Percentiles rank a stretch among this genome's conserved stretches.
These are phyloP conservation scores for Backusella australiensis DNA, from an alignment of 192 early-diverging fungal species.

Conservation along the genomic window DNA sequence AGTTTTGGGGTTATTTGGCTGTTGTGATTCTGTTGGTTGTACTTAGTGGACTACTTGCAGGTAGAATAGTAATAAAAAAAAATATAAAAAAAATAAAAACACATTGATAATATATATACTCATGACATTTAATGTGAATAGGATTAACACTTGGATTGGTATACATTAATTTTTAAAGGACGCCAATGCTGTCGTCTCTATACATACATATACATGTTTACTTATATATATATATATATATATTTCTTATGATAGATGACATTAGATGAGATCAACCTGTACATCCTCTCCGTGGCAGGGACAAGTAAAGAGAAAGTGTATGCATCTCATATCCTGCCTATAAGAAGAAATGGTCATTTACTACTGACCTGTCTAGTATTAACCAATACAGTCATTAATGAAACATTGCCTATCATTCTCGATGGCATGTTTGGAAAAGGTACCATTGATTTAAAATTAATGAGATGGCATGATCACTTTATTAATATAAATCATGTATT, in stretches of 20 bases:
- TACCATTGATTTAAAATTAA: not conserved
- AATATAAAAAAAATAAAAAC: not conserved
- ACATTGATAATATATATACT: not conserved
- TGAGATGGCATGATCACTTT: not conserved
- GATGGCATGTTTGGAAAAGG: slow-evolving; percentile 66
- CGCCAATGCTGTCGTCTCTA: too few species aligned
- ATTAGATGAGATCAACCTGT: slow-evolving; percentile 73
- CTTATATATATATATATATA: not conserved
- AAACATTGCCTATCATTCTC: slow-evolving; percentile 80
- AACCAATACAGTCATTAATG: slow-evolving; percentile 87
- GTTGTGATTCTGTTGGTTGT: not conserved
- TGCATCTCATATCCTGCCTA: slow-evolving; percentile 74
- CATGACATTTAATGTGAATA: not conserved
- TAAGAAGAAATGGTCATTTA: slow-evolving; percentile 85
- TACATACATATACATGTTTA: not conserved
- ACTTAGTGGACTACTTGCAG: slow-evolving; percentile 12
- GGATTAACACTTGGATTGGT: slow-evolving; percentile 41
- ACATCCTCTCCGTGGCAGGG: slow-evolving; percentile 78
- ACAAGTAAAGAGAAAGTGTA: slow-evolving; percentile 59
- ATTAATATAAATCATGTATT: too few species aligned
- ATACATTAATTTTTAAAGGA: not conserved
- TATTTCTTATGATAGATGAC: slow-evolving; percentile 52
- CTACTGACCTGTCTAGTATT: slow-evolving; percentile 82
- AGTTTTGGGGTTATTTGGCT: slow-evolving; percentile 7
- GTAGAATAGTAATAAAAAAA: not conserved